phyloP scores from a whole-genome alignment of 768 basidiomycete species.

The Psilocybe cyanescens region DNA sequence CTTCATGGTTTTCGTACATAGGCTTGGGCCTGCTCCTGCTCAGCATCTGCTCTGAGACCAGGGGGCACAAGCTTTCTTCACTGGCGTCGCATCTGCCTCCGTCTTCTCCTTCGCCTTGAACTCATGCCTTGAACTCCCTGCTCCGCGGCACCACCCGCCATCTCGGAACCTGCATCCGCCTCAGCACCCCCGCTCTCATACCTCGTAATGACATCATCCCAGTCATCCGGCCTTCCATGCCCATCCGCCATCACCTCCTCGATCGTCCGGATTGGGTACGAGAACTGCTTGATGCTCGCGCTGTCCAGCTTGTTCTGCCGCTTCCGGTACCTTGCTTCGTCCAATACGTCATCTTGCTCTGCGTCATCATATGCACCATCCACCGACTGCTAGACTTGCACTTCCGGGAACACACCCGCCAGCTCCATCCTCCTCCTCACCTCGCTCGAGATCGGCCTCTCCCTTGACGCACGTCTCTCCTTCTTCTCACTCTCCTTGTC shows the following conservation, averaged over 20 bases:
- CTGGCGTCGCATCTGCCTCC: no score
- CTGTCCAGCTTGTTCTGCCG: not conserved
- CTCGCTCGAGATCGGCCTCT: slow-evolving; percentile 52
- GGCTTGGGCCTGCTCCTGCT: no score
- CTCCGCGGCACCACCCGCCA: no score
- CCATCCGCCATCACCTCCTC: slow-evolving; percentile 60
- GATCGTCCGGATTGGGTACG: slow-evolving; percentile 37
- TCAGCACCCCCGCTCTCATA: no score
- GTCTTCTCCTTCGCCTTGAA: no score
- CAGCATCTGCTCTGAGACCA: no score
- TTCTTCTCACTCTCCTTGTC: slow-evolving; percentile 43
- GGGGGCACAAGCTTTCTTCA: no score
- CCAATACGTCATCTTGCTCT: slow-evolving; percentile 4
- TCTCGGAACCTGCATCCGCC: no score
- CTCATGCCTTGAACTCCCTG: no score
- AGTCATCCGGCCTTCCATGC: slow-evolving; percentile 33
- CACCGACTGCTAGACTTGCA: slow-evolving; percentile 18
- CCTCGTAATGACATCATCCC: not conserved
- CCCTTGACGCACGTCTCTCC: slow-evolving; percentile 37
- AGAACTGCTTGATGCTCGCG: not conserved
- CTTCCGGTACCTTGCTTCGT: not conserved
- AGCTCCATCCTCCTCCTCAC: slow-evolving; percentile 57
- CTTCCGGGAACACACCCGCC: slow-evolving; percentile 63
- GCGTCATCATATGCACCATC: slow-evolving; percentile 5
- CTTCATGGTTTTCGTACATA: no score